These are phyloP conservation scores for Fraxinus pennsylvanica DNA, from an alignment of 257 asterid species.

Conservation along the genomic window DNA sequence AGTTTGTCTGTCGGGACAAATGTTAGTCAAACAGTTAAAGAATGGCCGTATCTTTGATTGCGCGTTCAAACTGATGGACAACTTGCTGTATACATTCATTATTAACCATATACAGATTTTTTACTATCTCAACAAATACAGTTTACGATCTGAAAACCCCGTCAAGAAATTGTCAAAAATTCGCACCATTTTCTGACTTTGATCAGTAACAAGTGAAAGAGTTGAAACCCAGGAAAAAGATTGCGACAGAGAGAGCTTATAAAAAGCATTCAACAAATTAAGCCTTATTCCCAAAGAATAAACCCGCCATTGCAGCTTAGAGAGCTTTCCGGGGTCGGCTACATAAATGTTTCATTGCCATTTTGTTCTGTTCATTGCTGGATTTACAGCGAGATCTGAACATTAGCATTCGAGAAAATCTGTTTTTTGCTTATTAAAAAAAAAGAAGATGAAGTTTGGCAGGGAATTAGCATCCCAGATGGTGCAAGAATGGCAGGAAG, in stretches of 20 bases:
- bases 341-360: not conserved
- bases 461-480: constrained; percentile 79
- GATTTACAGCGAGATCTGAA: not conserved
- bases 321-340: too few relatives aligned
- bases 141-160: not conserved
- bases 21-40: not conserved
- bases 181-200: not conserved
- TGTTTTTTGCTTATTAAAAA: not conserved
- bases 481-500: constrained; percentile 84
- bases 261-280: too few relatives aligned
- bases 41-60: constrained; percentile 1
- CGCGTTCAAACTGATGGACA: too few relatives aligned
- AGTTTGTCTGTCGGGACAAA: constrained; percentile 7
- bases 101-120: too few relatives aligned
- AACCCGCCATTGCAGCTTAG: too few relatives aligned
- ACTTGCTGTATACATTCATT: too few relatives aligned
- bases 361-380: not conserved
- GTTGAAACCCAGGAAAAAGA: too few relatives aligned
- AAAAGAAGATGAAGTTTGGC: constrained; percentile 80
- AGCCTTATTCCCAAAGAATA: too few relatives aligned
- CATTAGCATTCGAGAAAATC: not conserved
- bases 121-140: too few relatives aligned
- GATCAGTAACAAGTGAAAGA: too few relatives aligned
- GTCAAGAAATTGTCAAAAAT: not conserved
- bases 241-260: too few relatives aligned